Base-by-base conservation (phyloP, 345 rosid genomes). In the Kandelia obovata region DNA sequence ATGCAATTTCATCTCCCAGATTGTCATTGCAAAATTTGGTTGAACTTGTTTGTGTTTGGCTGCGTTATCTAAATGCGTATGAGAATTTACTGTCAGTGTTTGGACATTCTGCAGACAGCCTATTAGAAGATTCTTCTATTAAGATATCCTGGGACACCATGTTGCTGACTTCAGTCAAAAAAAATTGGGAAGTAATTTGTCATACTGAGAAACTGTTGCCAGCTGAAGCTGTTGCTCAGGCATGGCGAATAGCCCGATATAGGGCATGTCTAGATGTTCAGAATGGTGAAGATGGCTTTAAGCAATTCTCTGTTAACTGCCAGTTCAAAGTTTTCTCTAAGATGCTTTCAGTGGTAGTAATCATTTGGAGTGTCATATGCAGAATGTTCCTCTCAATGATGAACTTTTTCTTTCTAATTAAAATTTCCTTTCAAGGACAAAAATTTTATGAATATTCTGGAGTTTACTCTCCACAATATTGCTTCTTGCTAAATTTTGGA, bases 141-240 rank as follows among this genome's bases (percentile, higher is more conserved):
- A 86, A 83, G 86, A 77, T 79, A 60, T 84, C 83, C 61, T 63
- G 64, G 62, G 87, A 83, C 69, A 78, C 76, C 74, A 69, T 67
- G 58, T 71, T 80, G 69, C 65, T 73, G 77, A 81, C 34, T 77
- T 71, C 86, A 64, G 84, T 82, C 19, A 86, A 73, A 78, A 80
- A 75, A 71, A 80, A 72, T 39, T 88, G 96, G 96, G 78, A 78
- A 67, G 73, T 76, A 72, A 84, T 94, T 70, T 78, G 79, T 69
- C 60, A 76, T 61, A 68, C 83, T 70, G 98, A 94, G 78, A 84
- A 83, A 71, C 74, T 89, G 73, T 87, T 94, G 56, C 87, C 96
- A 28, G 82, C 86, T 73, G 91, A 88, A 80, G 89, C 91, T 64
- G 86, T 94, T 64, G 83, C 88, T 62, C 94, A 83, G 80, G 98